Evolutionary conservation across 495 filamentous ascomycete species (phyloP).

Genomic region (Jackrogersella minutella): DNA sequence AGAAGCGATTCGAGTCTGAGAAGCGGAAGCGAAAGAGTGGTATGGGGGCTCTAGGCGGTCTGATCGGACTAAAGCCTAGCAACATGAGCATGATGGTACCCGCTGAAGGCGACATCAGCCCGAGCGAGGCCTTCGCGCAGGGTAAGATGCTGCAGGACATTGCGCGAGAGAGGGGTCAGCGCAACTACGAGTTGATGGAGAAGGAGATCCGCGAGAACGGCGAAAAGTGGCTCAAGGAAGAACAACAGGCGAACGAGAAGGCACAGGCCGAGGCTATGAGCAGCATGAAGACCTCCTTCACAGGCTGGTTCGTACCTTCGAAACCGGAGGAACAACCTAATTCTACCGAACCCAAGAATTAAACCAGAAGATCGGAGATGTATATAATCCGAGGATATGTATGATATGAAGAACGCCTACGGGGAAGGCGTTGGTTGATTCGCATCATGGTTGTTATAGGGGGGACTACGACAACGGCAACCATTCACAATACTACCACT

Average conservation of each 20-base stretch:
- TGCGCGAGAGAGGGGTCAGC: conserved; percentile 87
- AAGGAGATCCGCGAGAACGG: conserved; percentile 89
- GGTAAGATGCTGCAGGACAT: conserved; percentile 96
- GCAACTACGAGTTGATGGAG: conserved; percentile 87
- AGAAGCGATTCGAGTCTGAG: conserved; percentile 76
- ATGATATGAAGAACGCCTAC: conserved; percentile 21
- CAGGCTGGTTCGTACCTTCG: conserved; percentile 55
- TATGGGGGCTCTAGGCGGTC: conserved; percentile 67
- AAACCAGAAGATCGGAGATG: background rate
- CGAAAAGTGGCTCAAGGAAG: conserved; percentile 92
- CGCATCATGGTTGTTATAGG: conserved; percentile 24
- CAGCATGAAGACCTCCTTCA: conserved; percentile 67
- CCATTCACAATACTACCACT: conserved; percentile 5
- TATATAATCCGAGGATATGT: conserved; percentile 20
- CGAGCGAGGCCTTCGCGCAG: conserved; percentile 76
- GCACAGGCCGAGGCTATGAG: conserved; percentile 88
- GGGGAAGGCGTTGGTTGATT: conserved; percentile 4
- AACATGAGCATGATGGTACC: conserved; percentile 59
- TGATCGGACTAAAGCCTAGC: conserved; percentile 77
- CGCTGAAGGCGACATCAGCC: conserved; percentile 71
- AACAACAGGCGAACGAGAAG: conserved; percentile 84
- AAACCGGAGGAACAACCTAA: conserved; percentile 19
- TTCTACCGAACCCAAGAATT: conserved; percentile 13
- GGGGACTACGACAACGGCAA: background rate
- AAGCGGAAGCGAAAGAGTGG: conserved; percentile 66